Percentiles rank a stretch among this genome's conserved stretches.
Evolutionary conservation across 2,329 filamentous ascomycete genomes (phyloP).

Genomic region (Neopestalotiopsis rosae): DNA sequence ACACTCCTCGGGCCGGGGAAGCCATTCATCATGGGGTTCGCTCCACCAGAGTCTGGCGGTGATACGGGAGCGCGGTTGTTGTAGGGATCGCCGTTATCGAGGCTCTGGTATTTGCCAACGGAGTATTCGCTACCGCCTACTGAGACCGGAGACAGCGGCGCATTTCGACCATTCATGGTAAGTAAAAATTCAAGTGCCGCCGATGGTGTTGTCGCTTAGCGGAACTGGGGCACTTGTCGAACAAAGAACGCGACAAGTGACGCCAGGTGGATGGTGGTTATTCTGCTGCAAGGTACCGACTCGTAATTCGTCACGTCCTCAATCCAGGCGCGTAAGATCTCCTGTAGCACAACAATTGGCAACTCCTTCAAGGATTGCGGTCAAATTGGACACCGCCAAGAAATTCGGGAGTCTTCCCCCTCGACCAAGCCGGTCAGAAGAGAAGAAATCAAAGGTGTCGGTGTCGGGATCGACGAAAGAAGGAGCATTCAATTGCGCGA

Average conservation of each 20-base stretch:
- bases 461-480: not conserved
- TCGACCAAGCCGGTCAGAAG: constrained; percentile 5
- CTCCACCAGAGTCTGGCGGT: constrained; percentile 71
- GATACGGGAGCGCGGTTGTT: constrained; percentile 66
- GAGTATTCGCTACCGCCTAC: constrained; percentile 86
- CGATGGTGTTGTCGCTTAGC: constrained; percentile 22
- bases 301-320: not conserved
- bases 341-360: not conserved
- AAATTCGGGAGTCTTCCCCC: not conserved
- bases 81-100: constrained; percentile 58
- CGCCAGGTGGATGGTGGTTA: not conserved
- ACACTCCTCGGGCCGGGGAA: constrained; percentile 62
- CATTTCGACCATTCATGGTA: constrained; percentile 76
- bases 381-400: not conserved
- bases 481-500: not conserved
- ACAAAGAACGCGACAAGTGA: constrained; percentile 28
- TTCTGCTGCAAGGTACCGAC: not conserved
- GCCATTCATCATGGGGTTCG: constrained; percentile 65
- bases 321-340: not conserved
- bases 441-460: not conserved
- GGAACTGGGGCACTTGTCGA: constrained; percentile 22
- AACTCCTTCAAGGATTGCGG: not conserved
- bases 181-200: constrained; percentile 19
- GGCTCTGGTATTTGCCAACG: constrained; percentile 68
- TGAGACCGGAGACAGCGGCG: constrained; percentile 82